These are phyloP conservation scores for Hypoxylon lienhwacheense DNA, from an alignment of 495 filamentous ascomycete species.

Conservation along the genomic window DNA sequence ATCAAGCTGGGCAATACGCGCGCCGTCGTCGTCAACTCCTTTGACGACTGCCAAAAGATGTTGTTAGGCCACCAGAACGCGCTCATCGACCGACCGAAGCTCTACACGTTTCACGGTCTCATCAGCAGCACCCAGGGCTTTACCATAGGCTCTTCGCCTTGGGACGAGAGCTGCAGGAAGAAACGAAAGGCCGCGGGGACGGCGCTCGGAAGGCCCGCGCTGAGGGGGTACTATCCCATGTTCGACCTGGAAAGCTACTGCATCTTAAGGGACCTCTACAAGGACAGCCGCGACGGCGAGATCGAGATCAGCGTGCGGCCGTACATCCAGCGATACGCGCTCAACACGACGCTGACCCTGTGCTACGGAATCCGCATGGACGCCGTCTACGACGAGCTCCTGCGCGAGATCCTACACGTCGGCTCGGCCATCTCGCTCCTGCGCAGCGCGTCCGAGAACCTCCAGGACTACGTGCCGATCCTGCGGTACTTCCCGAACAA, in stretches of 20 bases:
- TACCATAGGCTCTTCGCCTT: constrained; percentile 51
- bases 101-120: constrained; percentile 55
- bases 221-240: constrained; percentile 54
- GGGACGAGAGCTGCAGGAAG: constrained; percentile 57
- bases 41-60: constrained; percentile 51
- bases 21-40: constrained; percentile 53
- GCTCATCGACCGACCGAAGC: constrained; percentile 50
- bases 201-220: constrained; percentile 48
- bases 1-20: constrained; percentile 57
- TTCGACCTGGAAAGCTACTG: constrained; percentile 56
- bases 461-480: constrained; percentile 55
- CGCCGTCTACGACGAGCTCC: constrained; percentile 50
- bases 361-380: constrained; percentile 61
- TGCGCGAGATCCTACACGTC: constrained; percentile 55
- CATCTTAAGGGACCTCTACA: constrained; percentile 50
- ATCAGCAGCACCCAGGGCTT: constrained; percentile 52
- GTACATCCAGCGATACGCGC: constrained; percentile 53
- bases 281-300: constrained; percentile 45
- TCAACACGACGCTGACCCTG: constrained; percentile 56
- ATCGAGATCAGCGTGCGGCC: constrained; percentile 46
- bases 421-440: constrained; percentile 53
- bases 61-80: constrained; percentile 52
- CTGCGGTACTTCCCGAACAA: constrained; percentile 54
- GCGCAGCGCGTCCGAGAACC: constrained; percentile 53
- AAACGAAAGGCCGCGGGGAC: constrained; percentile 55